Conservation (phyloP, 1,284 basidiomycete species). For the Lentinula novae-zelandiae region DNA sequence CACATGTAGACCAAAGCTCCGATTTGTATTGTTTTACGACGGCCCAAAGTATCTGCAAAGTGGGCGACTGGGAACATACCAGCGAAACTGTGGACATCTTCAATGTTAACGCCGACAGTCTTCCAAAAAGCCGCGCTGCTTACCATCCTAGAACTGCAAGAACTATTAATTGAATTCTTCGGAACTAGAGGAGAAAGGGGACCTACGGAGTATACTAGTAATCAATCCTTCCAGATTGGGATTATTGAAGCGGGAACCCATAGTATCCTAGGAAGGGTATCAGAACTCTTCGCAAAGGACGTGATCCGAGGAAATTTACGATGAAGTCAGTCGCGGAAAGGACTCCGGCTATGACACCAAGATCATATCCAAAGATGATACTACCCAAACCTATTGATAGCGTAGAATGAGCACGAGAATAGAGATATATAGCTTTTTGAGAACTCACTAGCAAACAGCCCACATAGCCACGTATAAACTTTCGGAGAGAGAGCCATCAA, state of each 20-base stretch:
- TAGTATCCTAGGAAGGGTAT: conserved; percentile 23
- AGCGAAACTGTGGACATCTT: conserved; percentile 25
- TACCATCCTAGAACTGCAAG: conserved; percentile 31
- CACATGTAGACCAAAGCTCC: conserved; percentile 37
- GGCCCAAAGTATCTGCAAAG: conserved; percentile 32
- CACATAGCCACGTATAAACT: conserved; percentile 61
- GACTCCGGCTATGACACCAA: conserved; percentile 39
- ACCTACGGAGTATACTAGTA: conserved; percentile 36
- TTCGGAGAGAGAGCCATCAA: conserved; percentile 35
- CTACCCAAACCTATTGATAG: conserved; percentile 38
- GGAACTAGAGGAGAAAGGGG: not conserved
- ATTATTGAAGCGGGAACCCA: conserved; percentile 32
- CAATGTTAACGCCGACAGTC: not conserved
- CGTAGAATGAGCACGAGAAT: conserved; percentile 33
- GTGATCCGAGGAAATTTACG: conserved; percentile 9
- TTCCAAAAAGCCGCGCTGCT: not conserved
- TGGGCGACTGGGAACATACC: conserved; percentile 41
- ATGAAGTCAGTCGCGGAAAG: conserved; percentile 30
- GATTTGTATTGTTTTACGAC: conserved; percentile 34
- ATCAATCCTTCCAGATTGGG: conserved; percentile 33
- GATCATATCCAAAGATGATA: conserved; percentile 41
- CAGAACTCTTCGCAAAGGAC: not conserved
- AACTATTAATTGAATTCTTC: not conserved
- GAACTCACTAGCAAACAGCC: conserved; percentile 46
- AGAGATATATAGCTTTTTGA: conserved; percentile 25